Conservation (phyloP, 176 grass and related monocot species). For the Rhipidocladum racemiflorum region DNA sequence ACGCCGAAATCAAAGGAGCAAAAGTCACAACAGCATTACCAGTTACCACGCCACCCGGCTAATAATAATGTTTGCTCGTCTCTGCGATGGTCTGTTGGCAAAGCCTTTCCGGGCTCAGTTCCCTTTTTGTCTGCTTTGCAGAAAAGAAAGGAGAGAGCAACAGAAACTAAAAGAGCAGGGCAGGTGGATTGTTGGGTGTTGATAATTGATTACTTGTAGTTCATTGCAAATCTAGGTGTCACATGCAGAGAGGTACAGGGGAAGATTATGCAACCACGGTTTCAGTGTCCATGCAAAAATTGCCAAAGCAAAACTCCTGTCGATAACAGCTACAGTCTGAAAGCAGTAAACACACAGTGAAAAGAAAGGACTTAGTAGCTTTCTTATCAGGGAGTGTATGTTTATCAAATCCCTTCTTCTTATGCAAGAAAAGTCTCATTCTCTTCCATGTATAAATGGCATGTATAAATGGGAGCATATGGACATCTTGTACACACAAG, state of each 20-base stretch:
- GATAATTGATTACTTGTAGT: neutral
- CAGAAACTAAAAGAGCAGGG: neutral
- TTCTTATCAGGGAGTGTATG: no score
- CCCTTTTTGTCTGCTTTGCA: slow-evolving; percentile 12
- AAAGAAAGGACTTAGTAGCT: no score
- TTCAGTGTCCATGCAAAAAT: neutral
- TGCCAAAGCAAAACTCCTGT: no score
- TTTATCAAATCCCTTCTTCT: no score
- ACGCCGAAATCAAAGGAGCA: neutral
- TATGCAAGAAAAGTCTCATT: no score
- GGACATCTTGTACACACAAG: no score
- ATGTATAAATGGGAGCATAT: no score
- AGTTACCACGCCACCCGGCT: no score
- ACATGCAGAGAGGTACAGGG: neutral
- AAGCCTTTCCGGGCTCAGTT: neutral
- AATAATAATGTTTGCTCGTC: neutral
- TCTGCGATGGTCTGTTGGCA: neutral
- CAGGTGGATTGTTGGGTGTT: neutral
- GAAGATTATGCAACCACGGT: neutral
- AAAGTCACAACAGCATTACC: neutral
- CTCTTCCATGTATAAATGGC: no score
- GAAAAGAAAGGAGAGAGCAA: neutral
- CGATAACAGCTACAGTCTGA: neutral
- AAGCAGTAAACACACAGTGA: neutral
- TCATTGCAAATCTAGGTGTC: neutral